Evolutionary conservation across 352 stramenopile species (phyloP).

Genomic region (Phytophthora fragariaefolia): DNA sequence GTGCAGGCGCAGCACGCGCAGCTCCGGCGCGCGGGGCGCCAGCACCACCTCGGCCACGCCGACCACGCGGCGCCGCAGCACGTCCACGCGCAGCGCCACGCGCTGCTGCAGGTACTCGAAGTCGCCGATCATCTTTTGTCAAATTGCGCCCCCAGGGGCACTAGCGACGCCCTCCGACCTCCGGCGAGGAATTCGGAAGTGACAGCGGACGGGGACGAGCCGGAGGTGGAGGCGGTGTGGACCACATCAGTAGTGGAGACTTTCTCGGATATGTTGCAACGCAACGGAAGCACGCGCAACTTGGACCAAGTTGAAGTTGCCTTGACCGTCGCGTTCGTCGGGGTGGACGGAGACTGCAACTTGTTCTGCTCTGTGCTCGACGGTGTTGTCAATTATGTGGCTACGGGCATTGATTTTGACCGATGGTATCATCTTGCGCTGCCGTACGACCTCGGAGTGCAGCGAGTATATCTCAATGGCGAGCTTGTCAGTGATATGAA

Average conservation of each 20-base stretch:
- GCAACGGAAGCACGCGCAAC: background rate
- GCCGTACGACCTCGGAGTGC: background rate
- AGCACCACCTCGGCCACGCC: constrained; percentile 80
- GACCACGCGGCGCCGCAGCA: constrained; percentile 62
- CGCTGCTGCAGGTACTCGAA: constrained; percentile 90
- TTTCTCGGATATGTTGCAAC: constrained; percentile 1
- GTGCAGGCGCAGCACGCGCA: constrained; percentile 75
- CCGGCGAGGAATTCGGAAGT: background rate
- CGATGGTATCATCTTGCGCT: constrained; percentile 26
- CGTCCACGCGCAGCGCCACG: constrained; percentile 76
- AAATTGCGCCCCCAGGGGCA: background rate
- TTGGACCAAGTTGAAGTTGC: background rate
- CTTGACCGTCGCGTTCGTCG: constrained; percentile 16
- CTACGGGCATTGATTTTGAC: constrained; percentile 3
- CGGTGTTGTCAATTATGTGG: constrained; percentile 6
- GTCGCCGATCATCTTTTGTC: constrained; percentile 72
- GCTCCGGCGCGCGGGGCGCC: constrained; percentile 56
- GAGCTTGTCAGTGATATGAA: constrained; percentile 1
- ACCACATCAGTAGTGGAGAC: no score
- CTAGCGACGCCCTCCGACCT: background rate
- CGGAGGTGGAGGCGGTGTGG: no score
- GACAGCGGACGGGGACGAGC: background rate
- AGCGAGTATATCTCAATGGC: constrained; percentile 14
- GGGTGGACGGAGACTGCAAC: constrained; percentile 13
- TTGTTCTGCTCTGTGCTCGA: constrained; percentile 24